Conservation (phyloP, 768 basidiomycete genomes). For the Naganishia kalamii region DNA sequence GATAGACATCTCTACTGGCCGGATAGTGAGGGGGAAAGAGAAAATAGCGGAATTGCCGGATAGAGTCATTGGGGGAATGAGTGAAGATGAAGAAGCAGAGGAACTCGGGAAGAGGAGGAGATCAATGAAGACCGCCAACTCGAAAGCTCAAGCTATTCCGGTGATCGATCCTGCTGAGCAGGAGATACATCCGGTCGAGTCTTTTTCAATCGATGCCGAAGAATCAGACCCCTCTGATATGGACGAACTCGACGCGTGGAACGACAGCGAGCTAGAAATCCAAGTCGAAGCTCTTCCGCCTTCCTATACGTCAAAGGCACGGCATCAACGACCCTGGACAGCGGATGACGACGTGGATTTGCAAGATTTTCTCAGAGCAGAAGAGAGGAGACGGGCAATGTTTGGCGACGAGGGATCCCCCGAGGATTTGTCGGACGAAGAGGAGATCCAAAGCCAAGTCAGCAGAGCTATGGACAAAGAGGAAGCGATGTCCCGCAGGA, state of each 20-base stretch:
- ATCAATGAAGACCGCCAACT: neutral
- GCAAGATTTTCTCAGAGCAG: slow-evolving; percentile 2
- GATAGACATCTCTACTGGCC: slow-evolving; percentile 17
- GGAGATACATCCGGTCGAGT: no score
- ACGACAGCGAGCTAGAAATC: slow-evolving; percentile 1
- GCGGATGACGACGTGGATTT: slow-evolving; percentile 12
- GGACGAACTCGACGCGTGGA: slow-evolving; percentile 10
- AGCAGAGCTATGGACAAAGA: slow-evolving; percentile 11
- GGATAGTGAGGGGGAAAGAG: slow-evolving; percentile 2
- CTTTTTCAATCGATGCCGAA: neutral
- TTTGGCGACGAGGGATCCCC: neutral
- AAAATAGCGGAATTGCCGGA: slow-evolving; percentile 5
- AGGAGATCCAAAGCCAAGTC: neutral
- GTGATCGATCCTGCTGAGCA: neutral
- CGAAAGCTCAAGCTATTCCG: no score
- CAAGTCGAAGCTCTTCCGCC: slow-evolving; percentile 7
- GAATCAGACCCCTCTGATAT: neutral
- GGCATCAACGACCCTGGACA: slow-evolving; percentile 4
- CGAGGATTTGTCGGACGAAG: neutral
- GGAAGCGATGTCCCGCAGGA: slow-evolving; percentile 10
- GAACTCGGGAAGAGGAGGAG: neutral
- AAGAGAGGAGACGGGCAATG: slow-evolving; percentile 10
- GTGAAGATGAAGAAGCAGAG: slow-evolving; percentile 5
- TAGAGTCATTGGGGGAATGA: slow-evolving; percentile 7
- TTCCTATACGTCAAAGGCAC: neutral